Percentiles rank a stretch among this genome's conserved stretches.
phyloP scores from a whole-genome alignment of 2,329 filamentous ascomycete species.

The Exophiala xenobiotica region DNA sequence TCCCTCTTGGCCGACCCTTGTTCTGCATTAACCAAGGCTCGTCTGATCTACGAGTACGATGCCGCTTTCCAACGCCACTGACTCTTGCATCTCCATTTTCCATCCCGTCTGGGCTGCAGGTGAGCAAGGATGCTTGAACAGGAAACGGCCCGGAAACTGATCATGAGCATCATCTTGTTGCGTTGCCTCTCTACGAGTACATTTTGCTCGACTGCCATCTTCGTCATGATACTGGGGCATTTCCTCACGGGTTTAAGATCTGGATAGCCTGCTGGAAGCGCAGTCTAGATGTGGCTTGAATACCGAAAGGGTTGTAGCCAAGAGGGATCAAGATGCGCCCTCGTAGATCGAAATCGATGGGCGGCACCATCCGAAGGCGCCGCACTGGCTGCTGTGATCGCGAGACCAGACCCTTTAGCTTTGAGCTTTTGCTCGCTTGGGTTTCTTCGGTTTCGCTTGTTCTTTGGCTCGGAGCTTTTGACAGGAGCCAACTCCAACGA shows the following conservation, averaged over 20 bases:
- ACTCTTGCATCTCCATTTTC: slow-evolving; percentile 4
- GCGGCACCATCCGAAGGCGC: slow-evolving; percentile 6
- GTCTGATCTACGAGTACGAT: too few relatives aligned
- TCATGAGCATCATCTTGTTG: too few relatives aligned
- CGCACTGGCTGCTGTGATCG: slow-evolving; percentile 7
- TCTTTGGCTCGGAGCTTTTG: not conserved
- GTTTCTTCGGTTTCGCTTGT: not conserved
- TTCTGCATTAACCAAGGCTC: too few relatives aligned
- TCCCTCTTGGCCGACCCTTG: not conserved
- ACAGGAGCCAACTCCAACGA: not conserved
- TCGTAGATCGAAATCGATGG: slow-evolving; percentile 8
- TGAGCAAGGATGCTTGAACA: not conserved
- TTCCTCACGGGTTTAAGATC: too few relatives aligned
- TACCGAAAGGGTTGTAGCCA: not conserved
- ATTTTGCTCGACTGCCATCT: too few relatives aligned
- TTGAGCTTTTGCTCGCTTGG: too few relatives aligned
- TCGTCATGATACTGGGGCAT: too few relatives aligned
- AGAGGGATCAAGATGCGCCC: not conserved
- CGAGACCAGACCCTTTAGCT: slow-evolving; percentile 1
- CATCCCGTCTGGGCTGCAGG: slow-evolving; percentile 1
- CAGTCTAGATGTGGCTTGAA: not conserved
- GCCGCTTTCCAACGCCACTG: slow-evolving; percentile 8
- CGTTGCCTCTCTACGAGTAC: too few relatives aligned
- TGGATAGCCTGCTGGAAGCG: too few relatives aligned
- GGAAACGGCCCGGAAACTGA: not conserved